phyloP scores from a whole-genome alignment of 2,329 filamentous ascomycete species.

The Aspergillus pseudoglaucus region DNA sequence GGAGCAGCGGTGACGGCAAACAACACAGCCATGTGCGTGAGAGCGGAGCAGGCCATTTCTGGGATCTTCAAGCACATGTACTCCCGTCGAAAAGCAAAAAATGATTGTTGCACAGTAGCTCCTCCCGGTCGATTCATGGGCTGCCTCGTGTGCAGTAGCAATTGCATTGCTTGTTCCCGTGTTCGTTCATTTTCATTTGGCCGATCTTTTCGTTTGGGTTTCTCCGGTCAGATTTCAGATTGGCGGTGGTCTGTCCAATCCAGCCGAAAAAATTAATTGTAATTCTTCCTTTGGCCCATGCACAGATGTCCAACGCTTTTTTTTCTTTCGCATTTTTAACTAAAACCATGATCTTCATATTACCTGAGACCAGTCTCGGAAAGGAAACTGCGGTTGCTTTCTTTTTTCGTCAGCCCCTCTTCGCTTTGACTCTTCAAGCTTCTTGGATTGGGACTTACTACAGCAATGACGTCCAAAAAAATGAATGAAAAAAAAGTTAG shows the following conservation, averaged over 20 bases:
- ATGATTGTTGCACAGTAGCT: no score
- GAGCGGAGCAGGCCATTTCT: no score
- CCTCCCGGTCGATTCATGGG: no score
- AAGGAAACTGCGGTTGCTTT: conserved; percentile 12
- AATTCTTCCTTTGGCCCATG: conserved; percentile 20
- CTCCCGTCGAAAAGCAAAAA: no score
- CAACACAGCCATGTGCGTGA: no score
- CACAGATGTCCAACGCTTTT: conserved; percentile 27
- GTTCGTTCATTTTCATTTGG: conserved; percentile 11
- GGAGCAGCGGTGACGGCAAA: conserved; percentile 5
- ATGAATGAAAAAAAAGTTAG: background rate
- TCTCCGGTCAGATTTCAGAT: conserved; percentile 11
- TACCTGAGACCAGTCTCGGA: no score
- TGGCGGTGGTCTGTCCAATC: conserved; percentile 6
- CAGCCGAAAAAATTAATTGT: conserved; percentile 1
- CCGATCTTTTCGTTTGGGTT: conserved; percentile 7
- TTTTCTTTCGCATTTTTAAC: conserved; percentile 5
- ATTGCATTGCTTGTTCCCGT: background rate
- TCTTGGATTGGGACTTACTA: background rate
- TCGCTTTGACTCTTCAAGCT: background rate
- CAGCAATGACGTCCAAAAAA: background rate
- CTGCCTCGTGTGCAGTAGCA: no score
- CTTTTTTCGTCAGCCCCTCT: conserved; percentile 7
- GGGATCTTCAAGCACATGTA: no score
- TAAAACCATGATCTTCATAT: no score